Conservation (phyloP, 2,329 filamentous ascomycete species). For the Orbilia ellipsospora region DNA sequence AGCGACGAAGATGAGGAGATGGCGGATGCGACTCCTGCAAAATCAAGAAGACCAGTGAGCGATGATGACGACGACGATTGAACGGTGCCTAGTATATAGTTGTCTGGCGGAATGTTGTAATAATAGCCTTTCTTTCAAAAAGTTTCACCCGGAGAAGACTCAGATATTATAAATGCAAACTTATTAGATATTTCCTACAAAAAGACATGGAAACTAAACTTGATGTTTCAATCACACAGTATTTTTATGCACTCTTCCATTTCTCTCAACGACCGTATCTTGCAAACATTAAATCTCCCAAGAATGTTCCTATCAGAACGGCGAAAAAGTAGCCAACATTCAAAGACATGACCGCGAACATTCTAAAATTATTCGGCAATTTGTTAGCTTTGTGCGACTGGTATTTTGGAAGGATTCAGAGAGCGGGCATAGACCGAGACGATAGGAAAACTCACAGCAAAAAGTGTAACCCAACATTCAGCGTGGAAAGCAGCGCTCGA, state of each 20-base stretch:
- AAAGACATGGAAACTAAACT: too few relatives aligned
- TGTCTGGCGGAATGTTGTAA: conserved; percentile 24
- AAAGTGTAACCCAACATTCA: conserved; percentile 80
- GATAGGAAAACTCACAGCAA: conserved; percentile 73
- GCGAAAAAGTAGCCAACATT: conserved; percentile 89
- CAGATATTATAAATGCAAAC: too few relatives aligned
- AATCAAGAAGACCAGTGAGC: neutral
- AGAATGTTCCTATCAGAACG: conserved; percentile 79
- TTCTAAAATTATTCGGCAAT: conserved; percentile 67
- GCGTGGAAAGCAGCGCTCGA: conserved; percentile 75
- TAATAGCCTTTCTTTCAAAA: conserved; percentile 24
- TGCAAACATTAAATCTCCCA: conserved; percentile 83
- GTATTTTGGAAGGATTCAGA: neutral
- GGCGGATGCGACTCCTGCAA: conserved; percentile 56
- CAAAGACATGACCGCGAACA: conserved; percentile 91
- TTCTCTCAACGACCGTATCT: conserved; percentile 65
- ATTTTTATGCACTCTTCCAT: too few relatives aligned
- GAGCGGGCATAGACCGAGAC: too few relatives aligned
- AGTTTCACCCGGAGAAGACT: neutral
- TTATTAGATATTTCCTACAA: too few relatives aligned
- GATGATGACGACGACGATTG: conserved; percentile 31
- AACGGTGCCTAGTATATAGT: neutral
- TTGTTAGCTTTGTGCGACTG: conserved; percentile 2
- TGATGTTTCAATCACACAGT: too few relatives aligned
- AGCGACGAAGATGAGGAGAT: conserved; percentile 55